Evolutionary conservation across 1,139 yeast genomes (phyloP).

Genomic region (Suhomyces anneliseae): DNA sequence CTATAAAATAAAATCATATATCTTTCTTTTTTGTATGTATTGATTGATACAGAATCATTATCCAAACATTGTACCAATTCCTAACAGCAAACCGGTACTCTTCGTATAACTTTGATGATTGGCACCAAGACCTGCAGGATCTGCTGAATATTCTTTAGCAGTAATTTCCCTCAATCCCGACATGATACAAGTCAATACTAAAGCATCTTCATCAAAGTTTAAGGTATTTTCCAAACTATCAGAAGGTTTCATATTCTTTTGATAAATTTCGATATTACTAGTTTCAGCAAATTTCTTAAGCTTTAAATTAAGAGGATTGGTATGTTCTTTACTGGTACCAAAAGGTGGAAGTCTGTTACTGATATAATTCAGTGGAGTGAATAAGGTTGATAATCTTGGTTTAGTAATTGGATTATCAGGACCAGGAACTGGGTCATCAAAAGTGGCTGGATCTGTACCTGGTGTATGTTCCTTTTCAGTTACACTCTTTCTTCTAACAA

Average conservation of each 20-base stretch:
- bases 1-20: too few relatives aligned
- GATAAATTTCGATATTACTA: conserved; percentile 40
- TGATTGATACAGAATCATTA: too few relatives aligned
- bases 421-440: conserved; percentile 32
- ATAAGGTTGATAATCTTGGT: conserved; percentile 7
- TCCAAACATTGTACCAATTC: not conserved
- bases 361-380: conserved; percentile 15
- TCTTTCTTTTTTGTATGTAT: too few relatives aligned
- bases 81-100: not conserved
- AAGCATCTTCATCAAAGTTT: conserved; percentile 33
- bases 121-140: not conserved
- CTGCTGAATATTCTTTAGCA: conserved; percentile 23
- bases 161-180: conserved; percentile 36
- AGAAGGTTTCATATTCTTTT: conserved; percentile 19
- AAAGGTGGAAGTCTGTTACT: conserved; percentile 44
- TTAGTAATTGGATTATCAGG: conserved; percentile 22
- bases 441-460: conserved; percentile 8
- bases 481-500: conserved; percentile 8
- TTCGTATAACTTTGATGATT: not conserved
- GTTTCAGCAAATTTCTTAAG: conserved; percentile 39
- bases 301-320: conserved; percentile 15
- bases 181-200: conserved; percentile 33
- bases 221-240: conserved; percentile 32
- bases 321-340: conserved; percentile 35
- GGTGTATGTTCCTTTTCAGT: not conserved